Evolutionary conservation across 305 asterid genomes (phyloP), one percentile per base, ranked within the genome.

Genomic region (Striga hermonthica): DNA sequence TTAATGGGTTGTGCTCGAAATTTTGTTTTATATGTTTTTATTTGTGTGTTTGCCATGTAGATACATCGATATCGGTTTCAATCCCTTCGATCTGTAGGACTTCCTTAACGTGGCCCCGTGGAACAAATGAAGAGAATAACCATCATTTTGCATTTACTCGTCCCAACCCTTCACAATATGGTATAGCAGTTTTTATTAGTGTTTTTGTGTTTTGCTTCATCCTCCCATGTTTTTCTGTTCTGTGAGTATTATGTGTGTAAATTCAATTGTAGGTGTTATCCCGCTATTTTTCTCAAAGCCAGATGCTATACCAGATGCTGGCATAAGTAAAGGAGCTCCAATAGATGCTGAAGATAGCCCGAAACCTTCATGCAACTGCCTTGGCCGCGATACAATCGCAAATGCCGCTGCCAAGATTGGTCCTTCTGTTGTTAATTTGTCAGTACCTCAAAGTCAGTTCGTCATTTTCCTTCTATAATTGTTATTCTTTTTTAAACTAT

Each of bases 381-480:
- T 91, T 60, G 90, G 91, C 40, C 85, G 90, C 3, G 95, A 88
- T 78, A 79, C 94, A 53, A 76, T 91, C 79, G 90, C 96, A 12
- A 86, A 88, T 80, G 98, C 95, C 65, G 95, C 94, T 66, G 88
- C 91, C 14, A 83, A 78, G 72, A 79, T 81, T 64, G 91, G 86
- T 62, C 98, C 98, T 72, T 90, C 96, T 65, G 95, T 91, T 72
- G 98, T 91, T 56, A 84, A 91, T 80, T 74, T 91, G 76, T 82
- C 95, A 4, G 89, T 84, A 64, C 83, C 93, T 16, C 67, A 66
- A 76, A 81, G 92, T 79, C 45, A 52, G 36, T 47, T 11, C 34
- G 60, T 54, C n/a, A 15, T 57, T 60, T 59, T 40, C 22, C 4
- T 1, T 48, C 11, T 15, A 10, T 52, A 14, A 14, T 22, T 16